These are phyloP conservation scores for Botrytis cinerea DNA, from an alignment of 2,329 filamentous ascomycete genomes.

Conservation along the genomic window DNA sequence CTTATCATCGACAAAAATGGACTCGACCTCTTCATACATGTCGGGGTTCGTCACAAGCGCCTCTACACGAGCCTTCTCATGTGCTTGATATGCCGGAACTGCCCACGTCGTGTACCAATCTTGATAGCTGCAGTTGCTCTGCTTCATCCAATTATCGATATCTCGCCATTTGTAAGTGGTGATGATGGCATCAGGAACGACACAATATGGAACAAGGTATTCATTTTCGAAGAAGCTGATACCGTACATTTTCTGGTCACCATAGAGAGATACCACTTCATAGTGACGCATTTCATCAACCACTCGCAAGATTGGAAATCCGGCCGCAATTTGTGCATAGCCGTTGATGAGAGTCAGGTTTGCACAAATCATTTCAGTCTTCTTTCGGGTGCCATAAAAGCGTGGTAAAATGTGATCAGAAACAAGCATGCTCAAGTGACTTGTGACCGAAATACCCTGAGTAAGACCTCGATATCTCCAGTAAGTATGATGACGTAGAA, in stretches of 20 bases:
- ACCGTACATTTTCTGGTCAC: not conserved
- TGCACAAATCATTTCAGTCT: constrained; percentile 2
- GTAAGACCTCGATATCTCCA: not conserved
- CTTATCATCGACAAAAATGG: not conserved
- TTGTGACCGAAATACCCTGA: not conserved
- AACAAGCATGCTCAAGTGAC: not conserved
- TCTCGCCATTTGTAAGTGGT: not conserved
- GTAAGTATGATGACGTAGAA: not conserved
- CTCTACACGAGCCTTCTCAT: not conserved
- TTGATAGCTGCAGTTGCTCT: not conserved
- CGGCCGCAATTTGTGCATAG: not conserved
- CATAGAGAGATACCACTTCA: not conserved
- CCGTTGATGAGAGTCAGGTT: constrained; percentile 1
- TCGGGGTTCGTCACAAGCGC: not conserved
- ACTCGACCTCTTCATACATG: not conserved
- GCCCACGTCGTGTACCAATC: not conserved
- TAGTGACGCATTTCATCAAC: not conserved
- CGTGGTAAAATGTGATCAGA: not conserved
- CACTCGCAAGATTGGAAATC: not conserved
- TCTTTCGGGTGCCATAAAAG: not conserved
- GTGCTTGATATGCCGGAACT: not conserved
- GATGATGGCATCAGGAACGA: not conserved
- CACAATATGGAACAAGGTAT: not conserved
- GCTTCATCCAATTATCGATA: not conserved
- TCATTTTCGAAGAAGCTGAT: constrained; percentile 3